Evolutionary conservation across 495 filamentous ascomycete genomes (phyloP).

Genomic region (Neurospora sp.): DNA sequence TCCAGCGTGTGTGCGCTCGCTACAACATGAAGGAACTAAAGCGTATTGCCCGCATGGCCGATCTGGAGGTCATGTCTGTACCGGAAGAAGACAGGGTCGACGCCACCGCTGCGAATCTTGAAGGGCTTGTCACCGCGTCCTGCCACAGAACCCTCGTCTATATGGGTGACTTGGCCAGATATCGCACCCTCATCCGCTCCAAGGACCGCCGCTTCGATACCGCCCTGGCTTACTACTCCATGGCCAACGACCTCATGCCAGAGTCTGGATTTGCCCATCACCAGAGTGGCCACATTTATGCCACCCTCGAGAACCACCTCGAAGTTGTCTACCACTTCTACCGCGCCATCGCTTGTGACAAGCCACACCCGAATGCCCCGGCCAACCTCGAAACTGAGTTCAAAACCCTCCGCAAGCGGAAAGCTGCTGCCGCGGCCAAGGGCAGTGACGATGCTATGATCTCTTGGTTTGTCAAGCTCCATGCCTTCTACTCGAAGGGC

Average conservation of each 20-base stretch:
- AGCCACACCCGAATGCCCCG: conserved; percentile 61
- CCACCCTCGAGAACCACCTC: conserved; percentile 65
- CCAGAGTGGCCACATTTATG: conserved; percentile 76
- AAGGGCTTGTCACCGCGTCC: conserved; percentile 51
- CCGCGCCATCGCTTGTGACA: conserved; percentile 59
- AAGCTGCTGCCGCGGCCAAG: conserved; percentile 6
- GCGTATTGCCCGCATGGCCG: conserved; percentile 57
- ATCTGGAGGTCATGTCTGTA: conserved; percentile 36
- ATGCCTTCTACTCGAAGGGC: conserved; percentile 73
- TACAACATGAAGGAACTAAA: conserved; percentile 66
- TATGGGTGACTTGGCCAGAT: conserved; percentile 85
- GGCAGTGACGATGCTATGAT: conserved; percentile 39
- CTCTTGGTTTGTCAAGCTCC: conserved; percentile 79
- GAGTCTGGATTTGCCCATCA: conserved; percentile 74
- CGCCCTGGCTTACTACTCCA: conserved; percentile 72
- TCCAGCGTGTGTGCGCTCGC: conserved; percentile 65
- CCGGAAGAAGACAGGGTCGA: conserved; percentile 29
- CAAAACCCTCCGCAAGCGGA: conserved; percentile 41
- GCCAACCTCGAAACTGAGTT: conserved; percentile 75
- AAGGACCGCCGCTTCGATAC: conserved; percentile 69
- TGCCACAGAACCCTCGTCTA: conserved; percentile 78
- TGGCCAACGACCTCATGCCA: conserved; percentile 72
- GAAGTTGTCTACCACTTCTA: conserved; percentile 84
- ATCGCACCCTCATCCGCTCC: conserved; percentile 44
- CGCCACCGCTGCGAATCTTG: conserved; percentile 36